Base-by-base conservation (phyloP, 2,329 filamentous ascomycete species). In the Cytospora piceicola region DNA sequence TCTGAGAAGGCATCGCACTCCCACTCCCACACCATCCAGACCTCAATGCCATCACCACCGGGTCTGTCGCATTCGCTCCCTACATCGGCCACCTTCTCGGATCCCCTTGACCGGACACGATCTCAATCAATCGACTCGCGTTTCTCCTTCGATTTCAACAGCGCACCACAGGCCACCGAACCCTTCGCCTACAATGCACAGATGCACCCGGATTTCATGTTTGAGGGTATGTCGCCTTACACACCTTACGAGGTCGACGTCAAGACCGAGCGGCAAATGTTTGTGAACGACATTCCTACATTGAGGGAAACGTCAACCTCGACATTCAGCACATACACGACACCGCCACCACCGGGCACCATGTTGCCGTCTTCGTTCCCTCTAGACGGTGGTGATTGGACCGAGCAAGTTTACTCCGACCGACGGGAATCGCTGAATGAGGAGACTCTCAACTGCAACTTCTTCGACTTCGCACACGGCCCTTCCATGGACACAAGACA, bases 241-340 rank as follows among this genome's bases (percentile, higher is more conserved):
- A 86, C 90, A 24, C 93, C 94, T 0, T 97, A 96, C 76, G 94
- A 97, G 78, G 89, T 97, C 68, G 94, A 97, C 76, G 91, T 98
- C 81, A 96, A 94, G 84, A 97, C 94, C 1, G 94, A 97, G 80
- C 86, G 92, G 70, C 93, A 97, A 72, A 93, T 96, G 82, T 97
- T 92, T 77, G 89, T 97, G 77, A 93, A 97, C 73, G 92, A 97
- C 75, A 85, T 97, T 64, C 93, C 92, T 5, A 91, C 93, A 17
- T 83, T 94, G 67, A 85, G 88, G 70, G 94, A 97, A 78, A 96
- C 93, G 15, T 92, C 92, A 36, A 89, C 93, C 46, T 96, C 94
- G 0, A 96, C 93, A 29, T 97, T 96, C 79, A 96, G 90, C 84
- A 94, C 92, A n/a, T 95, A 89, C 76, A 90, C 92, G 73, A 88